phyloP scores from a whole-genome alignment of 176 grass and related monocot species.

The Sorghum bicolor region Sorghum_bicolor_NCBIv3 NC_012871.2:815501-816000 shows the following conservation, averaged over 20 bases:
- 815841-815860: conserved; percentile 64
- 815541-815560: conserved; percentile 97
- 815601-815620: conserved; percentile 27
- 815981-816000: conserved; percentile 13
- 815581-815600: conserved; percentile 5
- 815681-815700: conserved; percentile 89
- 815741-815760: conserved; percentile 34
- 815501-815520: conserved; percentile 82
- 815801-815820: conserved; percentile 73
- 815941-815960: no score
- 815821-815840: conserved; percentile 79
- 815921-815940: conserved; percentile 66
- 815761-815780: conserved; percentile 68
- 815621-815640: conserved; percentile 81
- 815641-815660: conserved; percentile 82
- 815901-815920: conserved; percentile 76
- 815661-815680: conserved; percentile 83
- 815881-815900: conserved; percentile 96
- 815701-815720: conserved; percentile 53
- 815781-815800: conserved; percentile 68
- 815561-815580: conserved; percentile 64
- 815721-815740: conserved; percentile 47
- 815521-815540: conserved; percentile 77
- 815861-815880: conserved; percentile 65
- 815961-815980: no score